These are phyloP conservation scores for Quillaja saponaria DNA, from an alignment of 306 rosid species.

Conservation along the genomic window DNA sequence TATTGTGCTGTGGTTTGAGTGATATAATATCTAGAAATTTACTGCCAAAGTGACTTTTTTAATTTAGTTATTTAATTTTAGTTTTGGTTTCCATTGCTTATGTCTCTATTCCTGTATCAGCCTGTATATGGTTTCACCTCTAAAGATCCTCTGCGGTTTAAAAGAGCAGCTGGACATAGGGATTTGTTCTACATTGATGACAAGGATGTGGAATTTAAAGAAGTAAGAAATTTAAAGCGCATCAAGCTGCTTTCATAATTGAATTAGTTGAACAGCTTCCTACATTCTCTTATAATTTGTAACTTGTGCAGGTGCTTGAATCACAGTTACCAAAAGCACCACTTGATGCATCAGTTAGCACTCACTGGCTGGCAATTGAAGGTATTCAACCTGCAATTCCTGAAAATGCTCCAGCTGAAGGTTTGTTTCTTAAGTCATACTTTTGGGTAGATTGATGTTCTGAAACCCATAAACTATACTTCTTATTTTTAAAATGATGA, in stretches of 20 bases:
- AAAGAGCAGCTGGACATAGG: slow-evolving; percentile 83
- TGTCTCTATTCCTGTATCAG: slow-evolving; percentile 48
- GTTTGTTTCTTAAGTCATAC: slow-evolving; percentile 37
- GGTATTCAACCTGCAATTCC: slow-evolving; percentile 90
- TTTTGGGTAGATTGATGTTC: slow-evolving; percentile 16
- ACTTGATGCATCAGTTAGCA: slow-evolving; percentile 66
- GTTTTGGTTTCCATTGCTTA: slow-evolving; percentile 33
- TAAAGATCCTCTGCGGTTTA: slow-evolving; percentile 71
- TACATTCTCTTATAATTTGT: slow-evolving; percentile 26
- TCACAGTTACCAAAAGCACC: slow-evolving; percentile 73
- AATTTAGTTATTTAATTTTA: too few species aligned
- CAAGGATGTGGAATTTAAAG: slow-evolving; percentile 87
- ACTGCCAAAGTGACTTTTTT: too few species aligned
- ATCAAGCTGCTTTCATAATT: slow-evolving; percentile 21
- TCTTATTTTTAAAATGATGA: neutral
- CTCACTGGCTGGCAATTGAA: slow-evolving; percentile 95
- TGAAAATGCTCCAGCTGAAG: slow-evolving; percentile 72
- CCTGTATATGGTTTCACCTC: slow-evolving; percentile 81
- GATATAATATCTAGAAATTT: too few species aligned
- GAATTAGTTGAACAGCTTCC: slow-evolving; percentile 24
- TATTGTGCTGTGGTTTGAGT: too few species aligned
- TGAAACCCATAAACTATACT: neutral
- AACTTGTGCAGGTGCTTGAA: slow-evolving; percentile 59
- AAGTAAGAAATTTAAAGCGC: slow-evolving; percentile 56
- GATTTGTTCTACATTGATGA: slow-evolving; percentile 88